Conservation (phyloP, 768 basidiomycete species). For the Lentinula aciculospora region DNA sequence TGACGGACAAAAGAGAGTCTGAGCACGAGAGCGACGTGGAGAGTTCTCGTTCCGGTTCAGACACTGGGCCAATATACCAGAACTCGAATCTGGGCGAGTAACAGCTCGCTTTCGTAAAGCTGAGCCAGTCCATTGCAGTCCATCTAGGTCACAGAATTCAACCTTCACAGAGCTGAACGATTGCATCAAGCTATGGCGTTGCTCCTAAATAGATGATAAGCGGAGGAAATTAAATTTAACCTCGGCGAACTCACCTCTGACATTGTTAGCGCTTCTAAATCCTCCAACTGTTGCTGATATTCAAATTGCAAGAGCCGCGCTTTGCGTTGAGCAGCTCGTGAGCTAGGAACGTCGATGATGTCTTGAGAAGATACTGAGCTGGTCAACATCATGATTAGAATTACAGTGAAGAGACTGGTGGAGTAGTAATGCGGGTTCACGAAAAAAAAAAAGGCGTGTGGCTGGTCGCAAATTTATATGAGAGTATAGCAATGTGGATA, state of each 20-base stretch:
- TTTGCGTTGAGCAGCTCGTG: slow-evolving; percentile 3
- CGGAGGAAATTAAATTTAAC: not conserved
- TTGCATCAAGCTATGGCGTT: not conserved
- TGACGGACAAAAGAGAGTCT: not conserved
- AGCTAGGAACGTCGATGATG: not conserved
- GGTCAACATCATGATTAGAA: not conserved
- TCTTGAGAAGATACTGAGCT: not conserved
- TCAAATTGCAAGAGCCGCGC: not conserved
- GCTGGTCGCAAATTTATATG: not conserved
- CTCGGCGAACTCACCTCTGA: slow-evolving; percentile 1
- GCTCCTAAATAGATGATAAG: not conserved
- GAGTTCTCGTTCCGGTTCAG: not conserved
- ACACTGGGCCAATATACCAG: not conserved
- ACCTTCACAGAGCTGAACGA: slow-evolving; percentile 3
- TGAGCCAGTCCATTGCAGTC: not conserved
- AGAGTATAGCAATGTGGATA: not conserved
- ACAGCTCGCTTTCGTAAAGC: not conserved
- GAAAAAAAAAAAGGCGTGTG: not conserved
- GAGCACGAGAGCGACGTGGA: slow-evolving; percentile 1
- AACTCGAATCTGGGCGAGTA: not conserved
- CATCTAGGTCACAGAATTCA: slow-evolving; percentile 3
- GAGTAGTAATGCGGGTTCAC: not conserved
- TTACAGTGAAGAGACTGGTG: not conserved
- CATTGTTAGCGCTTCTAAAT: slow-evolving; percentile 1
- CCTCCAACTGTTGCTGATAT: slow-evolving; percentile 1